Base-by-base conservation (phyloP, 805 yeast genomes). In the Myxozyma geophila region DNA sequence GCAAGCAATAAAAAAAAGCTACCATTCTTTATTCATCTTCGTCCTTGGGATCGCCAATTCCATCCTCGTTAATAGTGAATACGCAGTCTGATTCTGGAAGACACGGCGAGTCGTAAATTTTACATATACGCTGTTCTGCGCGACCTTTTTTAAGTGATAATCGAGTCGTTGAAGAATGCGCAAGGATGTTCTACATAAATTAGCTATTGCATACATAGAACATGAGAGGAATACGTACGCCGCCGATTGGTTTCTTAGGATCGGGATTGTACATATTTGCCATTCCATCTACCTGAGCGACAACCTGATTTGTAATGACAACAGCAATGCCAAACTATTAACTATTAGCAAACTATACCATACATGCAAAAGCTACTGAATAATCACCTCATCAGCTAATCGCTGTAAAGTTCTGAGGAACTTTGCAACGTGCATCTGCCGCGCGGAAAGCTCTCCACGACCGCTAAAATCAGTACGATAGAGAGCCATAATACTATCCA, bases 241-340 rank as follows among this genome's bases (percentile, higher is more conserved):
- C 99, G 66, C 99, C 99, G 70, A 95, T 93, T 17, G 99, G 99
- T 76, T 95, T 95, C 76, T 95, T 95, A 15, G 98, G 98, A 76
- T 95, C 99, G 0, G 97, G 96, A 71, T 92, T 92, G 75, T 87
- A 92, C 79, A 85, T 79, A 35, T 85, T 82, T 76, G 81, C 80
- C 48, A 85, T 85, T 72, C 96, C 96, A 73, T 95, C 99, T 19
- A 95, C 99, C 76, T 92, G 98, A 3, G 98, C 98, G 7, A 91
- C 97, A 23, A 95, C 99, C 77, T 95, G 99, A 77, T 95, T 95
- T 1, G 96, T 89, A 52, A 95, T 91, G 7, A 95, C 92, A 9
- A 93, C 97, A 0, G 98, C 99, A 62, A 95, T 91, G 52, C 99
- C 99, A 77, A 90, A 95, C 78, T 66, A 37, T 17, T 7, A 1